Conservation (phyloP, 371 early-diverging fungal species). For the Mucor velutinosus region DNA sequence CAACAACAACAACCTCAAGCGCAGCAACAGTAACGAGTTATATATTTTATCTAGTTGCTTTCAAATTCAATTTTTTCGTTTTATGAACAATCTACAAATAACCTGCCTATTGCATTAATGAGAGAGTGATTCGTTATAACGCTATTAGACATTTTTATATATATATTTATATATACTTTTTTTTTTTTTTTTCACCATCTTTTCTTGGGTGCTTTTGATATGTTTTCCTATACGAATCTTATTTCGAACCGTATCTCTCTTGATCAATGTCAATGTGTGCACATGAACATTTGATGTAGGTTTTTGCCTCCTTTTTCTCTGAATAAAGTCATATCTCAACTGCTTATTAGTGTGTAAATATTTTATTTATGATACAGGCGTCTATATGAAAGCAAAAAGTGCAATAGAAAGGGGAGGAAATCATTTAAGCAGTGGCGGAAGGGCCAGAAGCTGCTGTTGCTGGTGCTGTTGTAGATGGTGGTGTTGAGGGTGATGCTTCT, state of each 20-base stretch:
- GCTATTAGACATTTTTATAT: not conserved
- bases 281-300: not conserved
- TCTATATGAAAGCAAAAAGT: not conserved
- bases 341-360: not conserved
- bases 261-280: not conserved
- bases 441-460: not conserved
- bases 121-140: not conserved
- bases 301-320: not conserved
- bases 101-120: not conserved
- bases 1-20: slow-evolving; percentile 1
- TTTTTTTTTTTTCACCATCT: not conserved
- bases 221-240: not conserved
- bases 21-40: not conserved
- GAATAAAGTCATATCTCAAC: not conserved
- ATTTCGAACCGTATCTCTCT: not conserved
- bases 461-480: not conserved
- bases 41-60: not conserved
- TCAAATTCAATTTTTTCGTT: not conserved
- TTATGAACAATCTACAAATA: not conserved
- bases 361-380: not conserved
- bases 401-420: not conserved
- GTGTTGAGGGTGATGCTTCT: not conserved
- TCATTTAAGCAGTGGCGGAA: slow-evolving; percentile 3
- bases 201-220: not conserved
- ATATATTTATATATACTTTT: not conserved